These are phyloP conservation scores for Entomortierella lignicola DNA, from an alignment of 192 early-diverging fungal genomes.

Conservation along the genomic window DNA sequence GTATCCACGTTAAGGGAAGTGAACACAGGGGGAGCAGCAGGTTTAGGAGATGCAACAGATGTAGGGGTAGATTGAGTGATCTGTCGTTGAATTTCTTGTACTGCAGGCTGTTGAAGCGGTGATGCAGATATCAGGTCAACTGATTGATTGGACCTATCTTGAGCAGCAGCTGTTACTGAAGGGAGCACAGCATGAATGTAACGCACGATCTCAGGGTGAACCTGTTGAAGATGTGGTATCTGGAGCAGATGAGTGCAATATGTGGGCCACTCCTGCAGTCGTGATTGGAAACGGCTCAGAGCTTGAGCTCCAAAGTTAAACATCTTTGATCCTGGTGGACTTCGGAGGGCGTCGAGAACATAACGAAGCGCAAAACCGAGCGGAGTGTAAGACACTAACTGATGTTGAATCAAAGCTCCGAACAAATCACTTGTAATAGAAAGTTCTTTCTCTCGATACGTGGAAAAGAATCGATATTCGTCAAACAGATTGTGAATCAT, in stretches of 20 bases:
- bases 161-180: conserved; percentile 42
- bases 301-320: conserved; percentile 93
- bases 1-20: conserved; percentile 72
- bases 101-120: conserved; percentile 3
- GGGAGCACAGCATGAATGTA: conserved; percentile 66
- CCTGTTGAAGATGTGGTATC: conserved; percentile 83
- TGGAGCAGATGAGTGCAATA: conserved; percentile 87
- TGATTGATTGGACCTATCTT: conserved; percentile 30
- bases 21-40: conserved; percentile 65
- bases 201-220: conserved; percentile 77
- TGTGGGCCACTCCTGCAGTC: conserved; percentile 92
- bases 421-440: conserved; percentile 90
- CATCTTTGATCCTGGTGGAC: conserved; percentile 80
- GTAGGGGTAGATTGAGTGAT: neutral
- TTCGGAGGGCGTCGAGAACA: conserved; percentile 88
- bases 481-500: conserved; percentile 96
- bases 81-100: conserved; percentile 25
- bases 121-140: conserved; percentile 43
- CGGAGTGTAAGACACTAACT: conserved; percentile 81
- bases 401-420: conserved; percentile 90
- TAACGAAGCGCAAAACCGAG: conserved; percentile 91
- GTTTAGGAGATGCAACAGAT: conserved; percentile 14
- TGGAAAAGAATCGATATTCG: conserved; percentile 94
- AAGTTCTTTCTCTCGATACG: conserved; percentile 95
- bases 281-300: conserved; percentile 81